Evolutionary conservation across 2,329 filamentous ascomycete species (phyloP).

Genomic region (Aspergillus sp.): DNA sequence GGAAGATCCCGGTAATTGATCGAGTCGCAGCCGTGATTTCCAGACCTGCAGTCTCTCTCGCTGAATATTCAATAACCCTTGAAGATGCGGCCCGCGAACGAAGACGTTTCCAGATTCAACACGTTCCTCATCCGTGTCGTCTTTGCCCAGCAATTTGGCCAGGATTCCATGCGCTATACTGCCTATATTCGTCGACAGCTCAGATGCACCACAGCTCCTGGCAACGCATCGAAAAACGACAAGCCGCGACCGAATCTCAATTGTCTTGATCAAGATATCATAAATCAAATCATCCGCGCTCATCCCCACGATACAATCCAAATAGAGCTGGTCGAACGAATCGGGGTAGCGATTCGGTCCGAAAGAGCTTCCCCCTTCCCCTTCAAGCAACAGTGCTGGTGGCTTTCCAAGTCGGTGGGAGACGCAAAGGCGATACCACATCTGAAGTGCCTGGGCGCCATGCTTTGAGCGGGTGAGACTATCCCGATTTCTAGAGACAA

Average conservation of each 20-base stretch:
- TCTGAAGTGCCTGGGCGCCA: constrained; percentile 13
- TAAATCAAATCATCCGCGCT: constrained; percentile 21
- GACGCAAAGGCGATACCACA: constrained; percentile 23
- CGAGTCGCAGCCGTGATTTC: neutral
- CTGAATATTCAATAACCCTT: neutral
- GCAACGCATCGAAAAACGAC: constrained; percentile 19
- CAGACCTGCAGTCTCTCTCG: neutral
- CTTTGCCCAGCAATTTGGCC: neutral
- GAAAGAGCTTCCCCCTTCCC: constrained; percentile 12
- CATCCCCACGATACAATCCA: constrained; percentile 18
- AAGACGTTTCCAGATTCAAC: neutral
- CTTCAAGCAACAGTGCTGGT: constrained; percentile 19
- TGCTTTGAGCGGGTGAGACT: neutral
- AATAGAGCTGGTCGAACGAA: constrained; percentile 15
- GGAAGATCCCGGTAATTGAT: neutral
- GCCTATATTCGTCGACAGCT: constrained; percentile 5
- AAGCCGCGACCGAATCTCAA: constrained; percentile 18
- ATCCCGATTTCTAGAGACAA: constrained; percentile 3
- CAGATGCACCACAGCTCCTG: neutral
- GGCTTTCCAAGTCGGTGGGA: constrained; percentile 20
- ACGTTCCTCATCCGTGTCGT: neutral
- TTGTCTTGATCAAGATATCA: constrained; percentile 22
- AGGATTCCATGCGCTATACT: neutral
- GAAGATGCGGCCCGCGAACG: neutral
- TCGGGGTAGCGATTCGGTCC: constrained; percentile 11